Percentiles rank a stretch among this genome's conserved stretches.
Evolutionary conservation across 75 land plant genomes (phyloP).

Genomic region (Chamaecyparis obtusa): DNA sequence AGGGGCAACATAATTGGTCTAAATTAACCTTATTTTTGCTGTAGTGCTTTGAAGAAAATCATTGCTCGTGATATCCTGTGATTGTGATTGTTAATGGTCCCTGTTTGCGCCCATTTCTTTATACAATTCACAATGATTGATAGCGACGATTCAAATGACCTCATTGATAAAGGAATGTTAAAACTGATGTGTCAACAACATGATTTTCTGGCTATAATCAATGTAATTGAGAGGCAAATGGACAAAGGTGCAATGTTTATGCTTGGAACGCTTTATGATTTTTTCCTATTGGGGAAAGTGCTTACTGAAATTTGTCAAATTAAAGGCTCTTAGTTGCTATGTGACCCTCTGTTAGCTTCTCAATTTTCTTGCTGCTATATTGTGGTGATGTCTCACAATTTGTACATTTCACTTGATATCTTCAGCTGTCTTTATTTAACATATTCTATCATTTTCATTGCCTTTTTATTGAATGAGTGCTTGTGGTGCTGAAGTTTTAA

Average conservation of each 20-base stretch:
- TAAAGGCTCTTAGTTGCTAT: not conserved
- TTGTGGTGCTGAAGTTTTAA: not conserved
- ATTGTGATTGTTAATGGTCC: no score
- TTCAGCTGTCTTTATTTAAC: not conserved
- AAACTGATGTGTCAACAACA: no score
- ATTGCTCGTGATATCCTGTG: not conserved
- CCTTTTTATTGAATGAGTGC: not conserved
- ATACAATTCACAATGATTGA: not conserved
- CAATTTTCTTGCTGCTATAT: not conserved
- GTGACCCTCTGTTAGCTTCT: not conserved
- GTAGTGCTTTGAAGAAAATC: not conserved
- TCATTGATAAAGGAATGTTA: not conserved
- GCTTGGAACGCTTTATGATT: not conserved
- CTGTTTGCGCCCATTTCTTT: no score
- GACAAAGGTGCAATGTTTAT: no score
- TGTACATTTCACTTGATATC: not conserved
- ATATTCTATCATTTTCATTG: not conserved
- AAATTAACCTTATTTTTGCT: not conserved
- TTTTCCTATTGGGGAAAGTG: not conserved
- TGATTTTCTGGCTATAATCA: not conserved
- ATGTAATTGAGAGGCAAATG: not conserved
- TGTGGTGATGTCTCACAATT: not conserved
- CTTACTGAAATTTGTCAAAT: not conserved
- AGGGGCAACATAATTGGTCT: not conserved
- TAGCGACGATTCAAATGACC: not conserved